Evolutionary conservation across 78 protist genomes (phyloP).

Genomic region (Abeoforma whisleri): DNA sequence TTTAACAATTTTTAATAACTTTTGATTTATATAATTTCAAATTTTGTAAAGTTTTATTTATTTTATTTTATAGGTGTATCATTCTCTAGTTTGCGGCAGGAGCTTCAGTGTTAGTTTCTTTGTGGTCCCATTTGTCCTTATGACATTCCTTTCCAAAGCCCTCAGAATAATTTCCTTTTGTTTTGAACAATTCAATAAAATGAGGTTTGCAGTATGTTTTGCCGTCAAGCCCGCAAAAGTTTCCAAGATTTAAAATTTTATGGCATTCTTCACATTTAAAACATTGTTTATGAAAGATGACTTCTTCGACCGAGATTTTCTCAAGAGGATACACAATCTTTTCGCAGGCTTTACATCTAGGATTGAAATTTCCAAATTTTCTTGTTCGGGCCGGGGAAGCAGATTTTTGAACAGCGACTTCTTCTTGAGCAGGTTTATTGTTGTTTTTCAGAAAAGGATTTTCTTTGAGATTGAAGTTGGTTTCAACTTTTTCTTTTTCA

Average conservation of each 20-base stretch:
- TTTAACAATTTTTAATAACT: no score
- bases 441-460: no score
- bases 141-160: constrained; percentile 38
- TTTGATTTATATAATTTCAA: background rate
- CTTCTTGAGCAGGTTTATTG: no score
- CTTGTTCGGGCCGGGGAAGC: no score
- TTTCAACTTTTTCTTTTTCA: no score
- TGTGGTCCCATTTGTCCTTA: constrained; percentile 32
- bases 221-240: constrained; percentile 20
- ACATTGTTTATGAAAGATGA: constrained; percentile 40
- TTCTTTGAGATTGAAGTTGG: no score
- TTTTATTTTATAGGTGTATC: background rate
- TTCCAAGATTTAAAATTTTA: constrained; percentile 30
- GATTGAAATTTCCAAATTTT: background rate
- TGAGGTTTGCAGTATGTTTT: constrained; percentile 49
- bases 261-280: constrained; percentile 37
- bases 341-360: background rate
- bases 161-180: constrained; percentile 51
- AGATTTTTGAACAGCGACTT: no score
- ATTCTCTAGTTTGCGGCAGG: background rate
- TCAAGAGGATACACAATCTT: background rate
- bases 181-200: constrained; percentile 44
- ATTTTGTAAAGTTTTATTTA: background rate
- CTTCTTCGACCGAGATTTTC: constrained; percentile 17
- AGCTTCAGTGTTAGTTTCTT: background rate